Percentiles rank a stretch among this genome's conserved stretches.
These are phyloP conservation scores for Chamaenerion angustifolium DNA, from an alignment of 345 rosid species.

Conservation along the genomic window DNA sequence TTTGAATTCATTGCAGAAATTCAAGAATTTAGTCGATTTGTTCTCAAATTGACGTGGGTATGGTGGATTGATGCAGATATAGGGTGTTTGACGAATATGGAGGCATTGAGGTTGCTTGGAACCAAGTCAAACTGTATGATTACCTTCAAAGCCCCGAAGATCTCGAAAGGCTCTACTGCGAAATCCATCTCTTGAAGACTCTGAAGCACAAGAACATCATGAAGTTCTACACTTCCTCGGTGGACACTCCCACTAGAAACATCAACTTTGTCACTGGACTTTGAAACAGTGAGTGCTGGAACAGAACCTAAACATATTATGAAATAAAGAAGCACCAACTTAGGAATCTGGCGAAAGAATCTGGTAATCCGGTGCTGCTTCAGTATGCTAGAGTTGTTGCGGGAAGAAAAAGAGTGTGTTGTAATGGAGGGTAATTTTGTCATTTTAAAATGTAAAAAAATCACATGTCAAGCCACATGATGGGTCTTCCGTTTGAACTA, in stretches of 20 bases:
- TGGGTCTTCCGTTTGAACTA: too few relatives aligned
- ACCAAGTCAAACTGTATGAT: slow-evolving; percentile 89
- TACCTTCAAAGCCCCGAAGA: slow-evolving; percentile 88
- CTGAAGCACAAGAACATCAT: slow-evolving; percentile 78
- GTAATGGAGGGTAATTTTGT: too few relatives aligned
- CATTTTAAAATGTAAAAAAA: too few relatives aligned
- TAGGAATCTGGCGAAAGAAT: too few relatives aligned
- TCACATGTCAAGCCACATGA: too few relatives aligned
- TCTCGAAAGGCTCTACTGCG: slow-evolving; percentile 85
- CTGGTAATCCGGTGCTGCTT: too few relatives aligned
- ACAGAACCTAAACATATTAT: too few relatives aligned
- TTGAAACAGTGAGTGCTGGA: slow-evolving; percentile 63
- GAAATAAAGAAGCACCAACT: too few relatives aligned
- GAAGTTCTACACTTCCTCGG: slow-evolving; percentile 90
- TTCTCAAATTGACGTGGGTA: slow-evolving; percentile 9
- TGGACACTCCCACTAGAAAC: slow-evolving; percentile 64
- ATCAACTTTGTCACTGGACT: slow-evolving; percentile 86
- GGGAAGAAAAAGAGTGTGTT: too few relatives aligned
- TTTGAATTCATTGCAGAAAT: slow-evolving; percentile 12
- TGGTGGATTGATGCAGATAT: slow-evolving; percentile 40
- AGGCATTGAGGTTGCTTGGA: slow-evolving; percentile 98
- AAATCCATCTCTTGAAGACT: too few relatives aligned
- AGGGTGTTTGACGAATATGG: slow-evolving; percentile 87
- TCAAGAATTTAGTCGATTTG: slow-evolving; percentile 11
- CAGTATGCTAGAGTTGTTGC: too few relatives aligned